Percentiles rank a stretch among this genome's conserved stretches.
phyloP scores from a whole-genome alignment of 768 basidiomycete genomes.

The Kwoniella sp. region DNA sequence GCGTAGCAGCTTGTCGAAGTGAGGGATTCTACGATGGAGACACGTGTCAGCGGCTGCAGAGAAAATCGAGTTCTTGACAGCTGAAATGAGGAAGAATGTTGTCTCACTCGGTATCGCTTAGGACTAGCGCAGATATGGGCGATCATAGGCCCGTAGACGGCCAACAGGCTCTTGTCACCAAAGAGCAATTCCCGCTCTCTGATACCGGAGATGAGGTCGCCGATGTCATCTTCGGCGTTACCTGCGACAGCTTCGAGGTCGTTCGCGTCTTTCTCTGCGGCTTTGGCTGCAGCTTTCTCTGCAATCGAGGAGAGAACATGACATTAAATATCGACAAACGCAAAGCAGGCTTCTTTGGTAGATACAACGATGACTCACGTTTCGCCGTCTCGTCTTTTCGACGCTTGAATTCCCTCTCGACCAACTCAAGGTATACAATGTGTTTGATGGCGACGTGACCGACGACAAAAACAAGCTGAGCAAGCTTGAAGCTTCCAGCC shows the following conservation, averaged over 20 bases:
- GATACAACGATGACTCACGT: slow-evolving; percentile 62
- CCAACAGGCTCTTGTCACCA: slow-evolving; percentile 76
- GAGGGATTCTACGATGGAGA: slow-evolving; percentile 69
- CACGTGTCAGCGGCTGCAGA: background rate
- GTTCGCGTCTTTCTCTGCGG: slow-evolving; percentile 62
- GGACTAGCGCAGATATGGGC: slow-evolving; percentile 88
- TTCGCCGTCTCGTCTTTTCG: slow-evolving; percentile 86
- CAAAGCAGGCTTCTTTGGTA: no score
- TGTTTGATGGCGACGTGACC: slow-evolving; percentile 98
- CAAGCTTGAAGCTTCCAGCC: slow-evolving; percentile 83
- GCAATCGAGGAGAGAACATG: background rate
- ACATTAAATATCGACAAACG: background rate
- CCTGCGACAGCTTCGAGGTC: slow-evolving; percentile 97
- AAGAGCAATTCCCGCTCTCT: slow-evolving; percentile 86
- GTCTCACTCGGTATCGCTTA: slow-evolving; percentile 79
- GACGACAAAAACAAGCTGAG: slow-evolving; percentile 91
- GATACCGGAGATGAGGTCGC: slow-evolving; percentile 80
- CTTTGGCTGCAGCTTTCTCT: slow-evolving; percentile 63
- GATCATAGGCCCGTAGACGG: slow-evolving; percentile 84
- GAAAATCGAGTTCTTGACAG: no score
- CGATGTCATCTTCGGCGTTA: slow-evolving; percentile 97
- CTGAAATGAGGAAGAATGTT: background rate
- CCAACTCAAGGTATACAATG: slow-evolving; percentile 90
- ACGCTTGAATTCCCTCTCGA: slow-evolving; percentile 94
- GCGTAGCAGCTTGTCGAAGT: slow-evolving; percentile 79